A percentile compares a stretch with the other conserved stretches of the same genome.
Conservation (phyloP, 1,284 basidiomycete species). For the Cryptococcus sp. region DNA sequence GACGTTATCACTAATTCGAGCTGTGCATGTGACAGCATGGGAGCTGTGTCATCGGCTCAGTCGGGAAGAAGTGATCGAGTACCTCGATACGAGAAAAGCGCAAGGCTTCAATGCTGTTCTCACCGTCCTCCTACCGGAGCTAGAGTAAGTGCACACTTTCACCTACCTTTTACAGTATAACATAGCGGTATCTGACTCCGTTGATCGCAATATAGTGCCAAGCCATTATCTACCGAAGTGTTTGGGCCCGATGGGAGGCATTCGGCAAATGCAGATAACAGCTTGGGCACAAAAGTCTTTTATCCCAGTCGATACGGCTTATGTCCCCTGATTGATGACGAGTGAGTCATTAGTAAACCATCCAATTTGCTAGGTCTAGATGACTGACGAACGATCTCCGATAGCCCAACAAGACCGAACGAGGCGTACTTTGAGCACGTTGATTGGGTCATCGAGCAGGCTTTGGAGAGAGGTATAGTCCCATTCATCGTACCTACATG, state of each 20-base stretch:
- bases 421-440: constrained; percentile 13
- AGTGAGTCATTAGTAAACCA: constrained; percentile 2
- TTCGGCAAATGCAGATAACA: background rate
- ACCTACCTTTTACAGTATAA: too few species aligned
- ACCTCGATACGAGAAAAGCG: background rate
- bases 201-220: too few species aligned
- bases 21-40: constrained; percentile 5
- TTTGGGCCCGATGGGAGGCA: background rate
- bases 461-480: constrained; percentile 1
- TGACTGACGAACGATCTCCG: background rate
- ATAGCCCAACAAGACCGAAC: constrained; percentile 9
- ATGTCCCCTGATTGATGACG: constrained; percentile 8
- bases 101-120: constrained; percentile 10
- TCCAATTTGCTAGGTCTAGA: too few species aligned
- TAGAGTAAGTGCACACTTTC: constrained; percentile 1
- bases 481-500: constrained; percentile 8
- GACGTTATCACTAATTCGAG: background rate
- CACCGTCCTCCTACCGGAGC: constrained; percentile 3
- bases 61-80: constrained; percentile 7
- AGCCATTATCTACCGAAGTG: too few species aligned
- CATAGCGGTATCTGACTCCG: too few species aligned
- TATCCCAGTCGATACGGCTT: constrained; percentile 13
- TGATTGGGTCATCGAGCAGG: constrained; percentile 6
- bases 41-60: constrained; percentile 9
- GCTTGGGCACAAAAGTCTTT: background rate